Evolutionary conservation across 1,284 basidiomycete genomes (phyloP), one percentile per base, ranked within the genome.

Genomic region (Microbotryum violaceum): DNA sequence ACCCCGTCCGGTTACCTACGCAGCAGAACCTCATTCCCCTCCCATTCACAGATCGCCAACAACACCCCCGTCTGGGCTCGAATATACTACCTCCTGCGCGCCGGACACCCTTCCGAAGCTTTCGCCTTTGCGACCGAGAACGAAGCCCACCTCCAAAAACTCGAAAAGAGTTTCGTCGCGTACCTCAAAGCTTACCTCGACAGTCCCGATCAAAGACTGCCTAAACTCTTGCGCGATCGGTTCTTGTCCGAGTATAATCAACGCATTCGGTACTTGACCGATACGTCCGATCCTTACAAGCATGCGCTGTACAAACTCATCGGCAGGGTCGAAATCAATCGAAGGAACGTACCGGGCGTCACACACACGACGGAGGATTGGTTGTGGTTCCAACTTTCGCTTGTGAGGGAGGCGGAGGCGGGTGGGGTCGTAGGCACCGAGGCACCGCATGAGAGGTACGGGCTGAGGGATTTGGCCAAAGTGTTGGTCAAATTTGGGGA

Each of bases 331-430:
- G 94, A 99, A 70, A 84, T 91, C 2, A 77, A 83, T 7, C 82
- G 90, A 58, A 83, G 91, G 63, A 88, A 85, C 69, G 86, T 93
- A 1, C 82, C 84, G 10, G 83, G 87, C 54, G 89, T 97, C 6
- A 96, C 91, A 1, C 82, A 83, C 20, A 94, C 90, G 8, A 94
- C 91, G 5, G 94, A 97, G 74, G 94, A 97, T 76, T 99, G 96
- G 94, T 80, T 97, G 45, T 99, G 94, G 94, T 85, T 96, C 79
- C 94, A 99, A 78, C 82, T 98, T 21, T 82, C 85, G 20, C 87
- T 97, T 37, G 77, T 80, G 16, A 72, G 79, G 50, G 82, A 83
- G 68, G 72, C 72, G 55, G 65, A 64, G 14, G 69, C 59, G 18
- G 67, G 85, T 20, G 86, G 87, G 67, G 88, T 88, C 68, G 85